These are phyloP conservation scores for Cladobotryum protrusum DNA, from an alignment of 2,329 filamentous ascomycete genomes.

Conservation along the genomic window DNA sequence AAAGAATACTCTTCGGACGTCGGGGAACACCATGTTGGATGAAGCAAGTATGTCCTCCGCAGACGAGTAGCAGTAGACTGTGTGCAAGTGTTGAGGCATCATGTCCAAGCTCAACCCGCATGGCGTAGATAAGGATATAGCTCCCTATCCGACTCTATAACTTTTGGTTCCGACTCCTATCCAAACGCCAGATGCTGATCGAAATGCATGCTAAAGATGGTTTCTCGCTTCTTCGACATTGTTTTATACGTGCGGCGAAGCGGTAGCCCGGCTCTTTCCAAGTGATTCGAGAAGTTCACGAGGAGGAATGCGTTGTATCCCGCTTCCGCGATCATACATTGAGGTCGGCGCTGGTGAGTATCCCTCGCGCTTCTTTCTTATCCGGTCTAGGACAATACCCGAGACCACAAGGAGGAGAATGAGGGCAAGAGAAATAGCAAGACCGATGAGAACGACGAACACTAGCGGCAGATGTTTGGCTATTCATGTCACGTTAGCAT, in stretches of 20 bases:
- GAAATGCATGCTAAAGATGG: conserved; percentile 22
- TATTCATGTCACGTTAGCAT: conserved; percentile 1
- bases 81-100: neutral
- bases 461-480: conserved; percentile 61
- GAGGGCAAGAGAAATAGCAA: conserved; percentile 70
- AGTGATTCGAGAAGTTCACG: conserved; percentile 53
- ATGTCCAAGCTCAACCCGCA: neutral
- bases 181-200: conserved; percentile 31
- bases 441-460: conserved; percentile 72
- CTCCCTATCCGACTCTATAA: neutral
- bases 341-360: conserved; percentile 71
- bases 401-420: conserved; percentile 72
- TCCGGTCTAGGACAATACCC: conserved; percentile 68
- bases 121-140: conserved; percentile 11
- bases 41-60: neutral
- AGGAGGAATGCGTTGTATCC: conserved; percentile 55
- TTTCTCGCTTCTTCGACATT: neutral
- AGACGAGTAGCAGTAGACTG: conserved; percentile 2
- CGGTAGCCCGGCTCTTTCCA: conserved; percentile 39
- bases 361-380: conserved; percentile 70
- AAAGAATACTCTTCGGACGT: conserved; percentile 5
- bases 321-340: conserved; percentile 54
- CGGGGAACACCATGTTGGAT: too few species aligned
- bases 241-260: conserved; percentile 44
- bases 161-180: conserved; percentile 19